Evolutionary conservation across 1,284 basidiomycete genomes (phyloP), one percentile per base, ranked within the genome.

Genomic region (Mycena sp.): DNA sequence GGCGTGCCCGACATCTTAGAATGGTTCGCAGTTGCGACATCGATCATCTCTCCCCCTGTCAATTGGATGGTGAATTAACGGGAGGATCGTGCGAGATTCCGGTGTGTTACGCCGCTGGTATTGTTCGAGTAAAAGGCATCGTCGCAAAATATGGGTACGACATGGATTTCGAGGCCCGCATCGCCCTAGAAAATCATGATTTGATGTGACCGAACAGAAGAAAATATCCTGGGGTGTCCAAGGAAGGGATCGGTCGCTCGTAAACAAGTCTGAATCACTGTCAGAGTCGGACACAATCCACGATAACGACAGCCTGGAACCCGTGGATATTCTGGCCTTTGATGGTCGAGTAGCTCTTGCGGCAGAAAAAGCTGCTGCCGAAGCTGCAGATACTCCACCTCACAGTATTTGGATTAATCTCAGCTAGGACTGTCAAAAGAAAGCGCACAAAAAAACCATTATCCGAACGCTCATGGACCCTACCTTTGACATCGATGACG

Each of bases 381-480:
- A 21, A 23, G 14, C n/a, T n/a, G 30, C 9, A 10, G 56, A 12
- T 2, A 10, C 29, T 10, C 26, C 32, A 4, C 17, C 58, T 16
- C 63, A 70, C 60, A 14, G 54, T 54, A 48, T 72, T 55, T 35
- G 70, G 69, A 68, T 70, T 35, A 62, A 64, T 17, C 49, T 72
- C 4, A 43, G 48, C 9, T 59, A 41, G 5, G 67, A 49, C 19
- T 54, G 40, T 16, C 14, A 52, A 1, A 63, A 58, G 29, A 26
- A 19, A 9, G 61, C 26, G 2, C 70, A 72, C 49, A 72, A 71
- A 45, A 69, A 63, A 40, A 61, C 67, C 2, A 52, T 69, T n/a
- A n/a, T n/a, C n/a, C n/a, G n/a, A n/a, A n/a, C n/a, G n/a, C n/a
- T n/a, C n/a, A n/a, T n/a, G n/a, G 61, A 71, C 48, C 58, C 67